Evolutionary conservation across 768 basidiomycete species (phyloP), one percentile per base, ranked within the genome.

Genomic region (Kwoniella sp.): DNA sequence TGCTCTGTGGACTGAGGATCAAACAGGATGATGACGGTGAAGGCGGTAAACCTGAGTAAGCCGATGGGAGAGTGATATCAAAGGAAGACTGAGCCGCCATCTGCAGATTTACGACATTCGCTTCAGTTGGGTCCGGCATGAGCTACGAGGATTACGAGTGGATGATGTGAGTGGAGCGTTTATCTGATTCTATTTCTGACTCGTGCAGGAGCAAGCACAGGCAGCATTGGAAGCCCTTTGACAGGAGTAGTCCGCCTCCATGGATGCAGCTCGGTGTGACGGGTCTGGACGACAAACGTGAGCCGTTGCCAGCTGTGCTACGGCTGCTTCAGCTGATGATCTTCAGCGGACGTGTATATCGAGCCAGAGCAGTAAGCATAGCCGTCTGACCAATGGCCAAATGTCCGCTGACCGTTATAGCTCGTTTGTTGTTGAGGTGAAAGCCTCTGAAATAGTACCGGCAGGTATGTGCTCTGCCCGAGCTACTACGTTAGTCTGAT

Each of bases 341-440:
- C 38, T n/a, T 86, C 85, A 76, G 89, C 91, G 0, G 91, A 99
- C 71, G 75, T 92, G 12, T 95, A 92, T 73, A 80, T 98, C 34
- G 83, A 88, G 41, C 92, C 93, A 12, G 80, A 85, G 60, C 85
- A 95, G 92, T 93, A 63, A 54, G 81, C 29, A 26, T 14, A 1
- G 9, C 0, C 5, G 36, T 5, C 1, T 26, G 10, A 5, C 9
- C 25, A 1, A 6, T 11, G 5, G 25, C 15, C 17, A 10, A 2
- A 1, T 12, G 20, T 15, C 23, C 6, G 36, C 27, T 12, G 3
- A 23, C 48, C 11, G 22, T 25, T 28, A 17, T 54, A 95, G 92
- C 61, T 95, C 93, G 0, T 98, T 99, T 73, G 86, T 96, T 29
- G 54, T 98, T 60, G 87, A 87, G 63, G 82, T 98, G 50, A 98